These are phyloP conservation scores for Protomyces arabidopsidicola DNA, from an alignment of 1,139 yeast species.

Conservation along the genomic window DNA sequence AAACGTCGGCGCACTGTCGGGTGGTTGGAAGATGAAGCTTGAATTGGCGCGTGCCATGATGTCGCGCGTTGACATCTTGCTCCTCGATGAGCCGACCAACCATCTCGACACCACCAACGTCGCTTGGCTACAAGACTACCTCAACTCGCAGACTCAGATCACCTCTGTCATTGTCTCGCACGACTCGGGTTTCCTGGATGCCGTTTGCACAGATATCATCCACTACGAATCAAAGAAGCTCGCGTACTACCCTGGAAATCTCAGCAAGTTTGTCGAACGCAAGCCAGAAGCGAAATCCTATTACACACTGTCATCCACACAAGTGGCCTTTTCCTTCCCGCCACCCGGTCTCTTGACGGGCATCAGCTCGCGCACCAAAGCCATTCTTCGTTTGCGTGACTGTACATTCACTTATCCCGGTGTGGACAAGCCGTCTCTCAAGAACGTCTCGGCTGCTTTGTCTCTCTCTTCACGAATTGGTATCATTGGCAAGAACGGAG, in stretches of 20 bases:
- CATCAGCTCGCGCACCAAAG: conserved; percentile 99
- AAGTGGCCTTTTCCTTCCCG: conserved; percentile 93
- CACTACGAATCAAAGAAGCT: conserved; percentile 99
- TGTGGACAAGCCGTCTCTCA: conserved; percentile 89
- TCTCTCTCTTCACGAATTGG: conserved; percentile 98
- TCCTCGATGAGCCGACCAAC: conserved; percentile 97
- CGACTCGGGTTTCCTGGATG: conserved; percentile 99
- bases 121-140: conserved; percentile 86
- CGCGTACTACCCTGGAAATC: conserved; percentile 99
- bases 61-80: conserved; percentile 90
- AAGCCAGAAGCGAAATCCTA: conserved; percentile 98
- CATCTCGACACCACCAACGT: conserved; percentile 94
- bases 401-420: conserved; percentile 99
- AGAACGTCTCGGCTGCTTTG: conserved; percentile 92
- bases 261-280: conserved; percentile 95
- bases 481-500: conserved; percentile 96
- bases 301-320: conserved; percentile 98
- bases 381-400: conserved; percentile 93
- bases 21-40: conserved; percentile 99
- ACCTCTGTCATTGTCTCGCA: conserved; percentile 98
- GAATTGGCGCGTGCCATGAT: conserved; percentile 98
- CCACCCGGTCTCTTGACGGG: conserved; percentile 99
- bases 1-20: conserved; percentile 89
- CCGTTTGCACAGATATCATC: conserved; percentile 94
- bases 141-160: conserved; percentile 89